phyloP scores from a whole-genome alignment of 2,329 filamentous ascomycete genomes.

The Venturia pyrina region DNA sequence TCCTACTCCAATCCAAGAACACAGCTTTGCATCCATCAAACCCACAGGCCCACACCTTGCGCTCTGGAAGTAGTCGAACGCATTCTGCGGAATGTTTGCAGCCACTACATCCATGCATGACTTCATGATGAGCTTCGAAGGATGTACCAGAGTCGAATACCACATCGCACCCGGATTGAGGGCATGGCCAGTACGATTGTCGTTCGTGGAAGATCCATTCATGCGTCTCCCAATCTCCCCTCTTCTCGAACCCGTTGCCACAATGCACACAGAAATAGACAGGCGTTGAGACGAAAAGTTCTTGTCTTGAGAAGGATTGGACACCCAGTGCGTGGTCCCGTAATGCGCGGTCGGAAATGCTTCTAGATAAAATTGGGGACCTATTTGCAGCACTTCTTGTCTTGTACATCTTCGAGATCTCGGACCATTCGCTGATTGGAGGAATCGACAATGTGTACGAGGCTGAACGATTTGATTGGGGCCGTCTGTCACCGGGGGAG shows the following conservation, averaged over 20 bases:
- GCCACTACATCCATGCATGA: constrained; percentile 1
- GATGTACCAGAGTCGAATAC: constrained; percentile 3
- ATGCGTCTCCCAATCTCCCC: constrained; percentile 10
- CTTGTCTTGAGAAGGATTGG: background rate
- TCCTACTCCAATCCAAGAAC: constrained; percentile 9
- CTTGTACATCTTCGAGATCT: background rate
- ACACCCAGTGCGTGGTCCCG: constrained; percentile 1
- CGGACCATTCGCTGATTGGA: constrained; percentile 5
- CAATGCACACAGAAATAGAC: constrained; percentile 9
- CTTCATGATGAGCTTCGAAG: constrained; percentile 10
- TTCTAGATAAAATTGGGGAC: background rate
- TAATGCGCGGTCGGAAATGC: constrained; percentile 7
- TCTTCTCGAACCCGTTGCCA: constrained; percentile 7
- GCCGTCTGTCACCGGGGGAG: background rate
- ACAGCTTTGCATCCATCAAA: constrained; percentile 11
- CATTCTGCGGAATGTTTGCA: constrained; percentile 6
- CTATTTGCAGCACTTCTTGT: background rate
- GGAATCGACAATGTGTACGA: constrained; percentile 9
- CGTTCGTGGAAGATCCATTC: constrained; percentile 12
- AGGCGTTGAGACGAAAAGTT: background rate
- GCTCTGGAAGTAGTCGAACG: constrained; percentile 4
- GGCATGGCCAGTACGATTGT: constrained; percentile 12
- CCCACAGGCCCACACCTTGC: constrained; percentile 12
- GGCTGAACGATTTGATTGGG: background rate
- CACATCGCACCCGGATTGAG: constrained; percentile 2